A percentile compares a stretch with the other conserved stretches of the same genome.
Conservation (phyloP, 2,329 filamentous ascomycete genomes). For the Metarhizium humberi region DNA sequence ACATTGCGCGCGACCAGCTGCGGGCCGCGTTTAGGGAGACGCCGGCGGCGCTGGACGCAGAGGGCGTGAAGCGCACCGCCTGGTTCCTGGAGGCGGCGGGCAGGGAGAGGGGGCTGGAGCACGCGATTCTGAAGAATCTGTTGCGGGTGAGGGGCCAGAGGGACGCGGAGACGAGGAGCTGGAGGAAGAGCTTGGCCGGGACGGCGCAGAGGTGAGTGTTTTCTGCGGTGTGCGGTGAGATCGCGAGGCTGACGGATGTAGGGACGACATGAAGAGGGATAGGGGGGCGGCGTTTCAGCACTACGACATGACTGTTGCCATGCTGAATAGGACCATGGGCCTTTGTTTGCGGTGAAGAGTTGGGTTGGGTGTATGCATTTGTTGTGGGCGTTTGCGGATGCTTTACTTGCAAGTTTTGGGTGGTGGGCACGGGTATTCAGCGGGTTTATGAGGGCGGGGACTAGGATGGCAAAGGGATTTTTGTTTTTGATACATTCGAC, state of each 20-base stretch:
- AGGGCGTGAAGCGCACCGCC: conserved; percentile 53
- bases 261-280: conserved; percentile 11
- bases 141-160: conserved; percentile 26
- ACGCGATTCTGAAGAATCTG: conserved; percentile 62
- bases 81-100: conserved; percentile 62
- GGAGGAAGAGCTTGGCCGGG: conserved; percentile 12
- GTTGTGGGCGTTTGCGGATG: no score
- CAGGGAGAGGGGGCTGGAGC: conserved; percentile 56
- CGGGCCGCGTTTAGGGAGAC: conserved; percentile 47
- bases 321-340: conserved; percentile 67
- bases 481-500: no score
- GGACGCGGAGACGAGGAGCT: conserved; percentile 7
- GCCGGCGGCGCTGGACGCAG: conserved; percentile 33
- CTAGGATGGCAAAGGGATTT: neutral
- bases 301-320: conserved; percentile 60
- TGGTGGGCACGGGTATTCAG: neutral
- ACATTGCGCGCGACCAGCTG: conserved; percentile 48
- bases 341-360: conserved; percentile 45
- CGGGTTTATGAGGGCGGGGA: neutral
- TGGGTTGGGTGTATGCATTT: no score
- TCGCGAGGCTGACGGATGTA: conserved; percentile 2
- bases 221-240: neutral
- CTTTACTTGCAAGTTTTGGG: neutral
- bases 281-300: conserved; percentile 38
- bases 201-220: conserved; percentile 15